These are phyloP conservation scores for Ophiocordyceps australis DNA, from an alignment of 2,329 filamentous ascomycete species.

Conservation along the genomic window DNA sequence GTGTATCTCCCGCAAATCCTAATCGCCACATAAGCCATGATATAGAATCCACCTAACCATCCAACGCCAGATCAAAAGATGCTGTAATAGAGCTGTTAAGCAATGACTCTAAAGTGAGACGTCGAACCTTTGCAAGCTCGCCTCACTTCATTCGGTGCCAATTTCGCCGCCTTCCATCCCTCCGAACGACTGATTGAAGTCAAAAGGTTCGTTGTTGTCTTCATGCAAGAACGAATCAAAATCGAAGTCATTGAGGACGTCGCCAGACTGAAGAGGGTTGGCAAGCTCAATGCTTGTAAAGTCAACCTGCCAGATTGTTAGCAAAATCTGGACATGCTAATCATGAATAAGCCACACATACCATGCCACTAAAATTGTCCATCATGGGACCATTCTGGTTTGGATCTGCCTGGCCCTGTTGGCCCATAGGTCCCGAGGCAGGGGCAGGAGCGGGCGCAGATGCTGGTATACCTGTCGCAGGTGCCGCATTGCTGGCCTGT, in stretches of 20 bases:
- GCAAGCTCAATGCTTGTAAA: constrained; percentile 34
- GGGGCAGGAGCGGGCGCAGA: constrained; percentile 16
- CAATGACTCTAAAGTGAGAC: constrained; percentile 9
- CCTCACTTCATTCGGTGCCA: constrained; percentile 29
- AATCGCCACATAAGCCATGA: constrained; percentile 20
- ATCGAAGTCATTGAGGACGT: constrained; percentile 49
- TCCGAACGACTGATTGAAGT: constrained; percentile 31
- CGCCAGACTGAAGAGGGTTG: constrained; percentile 30
- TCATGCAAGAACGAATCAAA: constrained; percentile 50
- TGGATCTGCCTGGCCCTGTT: constrained; percentile 26
- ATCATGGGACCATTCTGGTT: constrained; percentile 23
- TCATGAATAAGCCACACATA: no score
- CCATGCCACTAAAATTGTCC: constrained; percentile 28
- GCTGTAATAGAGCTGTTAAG: no score
- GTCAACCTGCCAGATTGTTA: constrained; percentile 15
- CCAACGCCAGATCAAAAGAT: constrained; percentile 19
- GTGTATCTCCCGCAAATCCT: constrained; percentile 9
- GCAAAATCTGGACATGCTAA: no score
- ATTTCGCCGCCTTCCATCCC: constrained; percentile 40
- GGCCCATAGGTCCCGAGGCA: constrained; percentile 19
- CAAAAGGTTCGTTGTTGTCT: constrained; percentile 30
- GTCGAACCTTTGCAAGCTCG: constrained; percentile 2
- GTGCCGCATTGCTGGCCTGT: constrained; percentile 6
- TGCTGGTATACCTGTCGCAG: constrained; percentile 12
- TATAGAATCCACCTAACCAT: constrained; percentile 21